Evolutionary conservation across 2,329 filamentous ascomycete species (phyloP).

Genomic region (Lachnum nothofagi): DNA sequence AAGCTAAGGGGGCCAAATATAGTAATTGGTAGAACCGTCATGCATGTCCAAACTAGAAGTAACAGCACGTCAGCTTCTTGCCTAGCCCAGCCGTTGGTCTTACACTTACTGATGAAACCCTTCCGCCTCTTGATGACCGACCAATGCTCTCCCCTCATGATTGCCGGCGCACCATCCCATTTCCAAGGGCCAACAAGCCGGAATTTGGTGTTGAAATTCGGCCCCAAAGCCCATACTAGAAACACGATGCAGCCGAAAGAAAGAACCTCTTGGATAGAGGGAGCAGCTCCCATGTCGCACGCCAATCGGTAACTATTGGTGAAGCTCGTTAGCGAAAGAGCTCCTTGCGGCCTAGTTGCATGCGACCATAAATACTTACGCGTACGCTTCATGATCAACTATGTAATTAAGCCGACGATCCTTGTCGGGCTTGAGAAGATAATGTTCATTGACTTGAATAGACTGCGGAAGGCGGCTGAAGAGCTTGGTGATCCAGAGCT

Average conservation of each 20-base stretch:
- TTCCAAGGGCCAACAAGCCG: constrained; percentile 34
- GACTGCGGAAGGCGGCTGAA: constrained; percentile 23
- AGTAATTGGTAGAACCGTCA: no score
- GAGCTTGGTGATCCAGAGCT: constrained; percentile 41
- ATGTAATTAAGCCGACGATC: neutral
- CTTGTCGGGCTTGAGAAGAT: neutral
- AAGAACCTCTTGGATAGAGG: constrained; percentile 35
- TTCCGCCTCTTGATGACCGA: constrained; percentile 13
- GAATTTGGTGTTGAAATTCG: constrained; percentile 48
- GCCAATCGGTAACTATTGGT: constrained; percentile 48
- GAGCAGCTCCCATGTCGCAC: constrained; percentile 42
- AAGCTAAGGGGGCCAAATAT: no score
- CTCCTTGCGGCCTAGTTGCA: no score
- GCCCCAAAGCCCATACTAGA: constrained; percentile 44
- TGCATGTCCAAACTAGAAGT: no score
- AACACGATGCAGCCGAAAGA: constrained; percentile 34
- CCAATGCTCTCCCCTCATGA: constrained; percentile 20
- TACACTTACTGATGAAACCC: constrained; percentile 17
- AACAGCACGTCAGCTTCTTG: no score
- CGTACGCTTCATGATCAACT: neutral
- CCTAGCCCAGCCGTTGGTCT: no score
- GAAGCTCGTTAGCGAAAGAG: no score
- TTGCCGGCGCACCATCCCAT: constrained; percentile 13
- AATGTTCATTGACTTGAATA: neutral
- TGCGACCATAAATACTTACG: no score